Evolutionary conservation across 1,284 basidiomycete genomes (phyloP), one percentile per base, ranked within the genome.

Genomic region (Rhodotorula mucilaginosa): DNA sequence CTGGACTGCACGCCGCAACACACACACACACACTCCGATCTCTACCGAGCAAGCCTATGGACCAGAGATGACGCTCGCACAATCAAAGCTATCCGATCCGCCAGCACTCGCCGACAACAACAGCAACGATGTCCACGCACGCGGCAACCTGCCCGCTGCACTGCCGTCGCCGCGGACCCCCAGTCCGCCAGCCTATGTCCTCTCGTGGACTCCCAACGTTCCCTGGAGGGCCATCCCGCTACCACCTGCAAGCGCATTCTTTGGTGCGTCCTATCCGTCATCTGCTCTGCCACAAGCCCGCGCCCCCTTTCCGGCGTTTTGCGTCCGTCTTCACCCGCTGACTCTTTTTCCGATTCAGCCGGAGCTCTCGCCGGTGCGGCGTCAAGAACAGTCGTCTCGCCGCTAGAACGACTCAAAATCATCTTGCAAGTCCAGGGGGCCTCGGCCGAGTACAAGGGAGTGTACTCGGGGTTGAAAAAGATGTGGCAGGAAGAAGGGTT

Each of bases 401-500:
- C 78, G 1, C 59, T 79, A 6, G 78, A 79, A 48, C 67, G 78
- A 6, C 73, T 79, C 44, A 79, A 79, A 62, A 77, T 79, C 58
- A 72, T 77, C 56, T 57, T 71, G 2, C 74, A 77, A 65, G 77
- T 78, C 26, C 78, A 79, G 70, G 78, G 67, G 58, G 67, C 63
- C 74, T 79, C 56, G 65, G 78, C 51, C 72, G 80, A 76, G 49
- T 79, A 79, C 69, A 65, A 70, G 12, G 78, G 78, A 16, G 73
- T 78, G 5, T 46, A 63, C 15, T 69, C 72, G 15, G 70, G 74
- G 1, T 61, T 79, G 29, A 69, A 68, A 5, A 79, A 79, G 70
- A 79, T 79, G 69, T 79, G 77, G 77, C 61, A 65, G 47, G 78
- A 79, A 59, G 78, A 79, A 52, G 78, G 78, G 16, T 62, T 78